phyloP scores from a whole-genome alignment of 306 rosid genomes.

The Psophocarpus tetragonolobus region DNA sequence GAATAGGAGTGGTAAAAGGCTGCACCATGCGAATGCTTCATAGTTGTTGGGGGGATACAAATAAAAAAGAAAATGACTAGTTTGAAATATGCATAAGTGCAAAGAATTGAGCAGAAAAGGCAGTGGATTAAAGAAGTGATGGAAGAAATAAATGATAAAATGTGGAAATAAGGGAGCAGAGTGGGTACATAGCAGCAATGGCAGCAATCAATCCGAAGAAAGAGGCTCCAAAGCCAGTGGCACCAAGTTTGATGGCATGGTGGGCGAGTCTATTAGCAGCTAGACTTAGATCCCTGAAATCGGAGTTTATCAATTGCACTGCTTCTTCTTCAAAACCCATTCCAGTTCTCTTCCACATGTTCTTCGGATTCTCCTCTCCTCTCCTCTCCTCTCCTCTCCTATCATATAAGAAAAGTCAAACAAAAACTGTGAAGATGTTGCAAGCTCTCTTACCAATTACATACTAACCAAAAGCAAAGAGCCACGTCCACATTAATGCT shows the following conservation, averaged over 20 bases:
- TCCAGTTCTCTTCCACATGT: constrained; percentile 31
- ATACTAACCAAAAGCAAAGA: too few species aligned
- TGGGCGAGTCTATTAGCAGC: constrained; percentile 58
- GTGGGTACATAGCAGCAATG: constrained; percentile 70
- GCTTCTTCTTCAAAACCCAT: constrained; percentile 38
- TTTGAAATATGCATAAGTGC: not conserved
- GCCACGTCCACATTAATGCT: too few species aligned
- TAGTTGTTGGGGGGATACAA: not conserved
- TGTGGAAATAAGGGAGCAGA: not conserved
- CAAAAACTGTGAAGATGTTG: too few species aligned
- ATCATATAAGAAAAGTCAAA: too few species aligned
- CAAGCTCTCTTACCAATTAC: too few species aligned
- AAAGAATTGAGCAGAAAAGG: not conserved
- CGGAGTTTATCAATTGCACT: constrained; percentile 49
- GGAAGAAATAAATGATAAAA: not conserved
- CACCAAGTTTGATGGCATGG: constrained; percentile 61
- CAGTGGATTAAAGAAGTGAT: not conserved
- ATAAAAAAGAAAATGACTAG: not conserved
- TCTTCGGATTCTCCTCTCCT: too few species aligned
- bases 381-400: too few species aligned
- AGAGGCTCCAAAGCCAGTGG: constrained; percentile 62
- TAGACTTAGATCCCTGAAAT: constrained; percentile 54
- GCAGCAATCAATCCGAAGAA: constrained; percentile 73
- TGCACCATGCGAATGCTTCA: not conserved
- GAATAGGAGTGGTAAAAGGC: not conserved